These are phyloP conservation scores for Trichopus zeylanicus DNA, from an alignment of 116 monocot genomes.

Conservation along the genomic window DNA sequence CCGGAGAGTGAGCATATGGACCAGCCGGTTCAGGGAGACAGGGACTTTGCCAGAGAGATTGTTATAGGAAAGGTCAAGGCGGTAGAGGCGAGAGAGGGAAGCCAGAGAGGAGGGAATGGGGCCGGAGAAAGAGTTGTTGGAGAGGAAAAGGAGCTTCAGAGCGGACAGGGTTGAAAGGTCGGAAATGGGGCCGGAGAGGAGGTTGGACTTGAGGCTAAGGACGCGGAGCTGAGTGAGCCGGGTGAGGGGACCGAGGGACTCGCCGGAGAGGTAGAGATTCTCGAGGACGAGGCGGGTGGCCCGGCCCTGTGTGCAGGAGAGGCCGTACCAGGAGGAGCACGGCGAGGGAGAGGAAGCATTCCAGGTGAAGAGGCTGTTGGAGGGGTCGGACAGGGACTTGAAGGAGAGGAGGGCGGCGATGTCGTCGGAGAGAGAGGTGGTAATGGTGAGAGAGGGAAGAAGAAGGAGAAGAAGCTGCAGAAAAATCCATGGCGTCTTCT, in stretches of 20 bases:
- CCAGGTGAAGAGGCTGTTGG: not conserved
- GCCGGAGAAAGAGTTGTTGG: conserved; percentile 45
- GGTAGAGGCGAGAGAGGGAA: conserved; percentile 14
- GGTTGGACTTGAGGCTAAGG: conserved; percentile 36
- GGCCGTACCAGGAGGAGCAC: not conserved
- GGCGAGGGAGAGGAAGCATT: not conserved
- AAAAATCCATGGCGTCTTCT: not conserved
- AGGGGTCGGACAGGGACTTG: not conserved
- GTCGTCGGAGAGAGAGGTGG: not conserved
- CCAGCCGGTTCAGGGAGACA: conserved; percentile 7
- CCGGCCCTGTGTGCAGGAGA: conserved; percentile 19
- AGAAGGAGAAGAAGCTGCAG: not conserved
- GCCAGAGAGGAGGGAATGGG: conserved; percentile 14
- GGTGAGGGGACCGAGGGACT: conserved; percentile 17
- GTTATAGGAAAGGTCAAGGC: conserved; percentile 52
- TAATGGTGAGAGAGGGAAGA: not conserved
- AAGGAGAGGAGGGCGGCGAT: not conserved
- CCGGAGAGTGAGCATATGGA: conserved; percentile 30
- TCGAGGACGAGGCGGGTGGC: conserved; percentile 36
- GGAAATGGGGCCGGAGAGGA: conserved; percentile 39
- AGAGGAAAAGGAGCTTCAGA: conserved; percentile 29
- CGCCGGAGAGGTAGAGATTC: conserved; percentile 37
- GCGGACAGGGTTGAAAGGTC: conserved; percentile 11
- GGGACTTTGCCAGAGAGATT: conserved; percentile 33
- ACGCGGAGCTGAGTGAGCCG: conserved; percentile 28